Conservation (phyloP, 106 monocot genomes). For the Platanthera zijinensis region DNA sequence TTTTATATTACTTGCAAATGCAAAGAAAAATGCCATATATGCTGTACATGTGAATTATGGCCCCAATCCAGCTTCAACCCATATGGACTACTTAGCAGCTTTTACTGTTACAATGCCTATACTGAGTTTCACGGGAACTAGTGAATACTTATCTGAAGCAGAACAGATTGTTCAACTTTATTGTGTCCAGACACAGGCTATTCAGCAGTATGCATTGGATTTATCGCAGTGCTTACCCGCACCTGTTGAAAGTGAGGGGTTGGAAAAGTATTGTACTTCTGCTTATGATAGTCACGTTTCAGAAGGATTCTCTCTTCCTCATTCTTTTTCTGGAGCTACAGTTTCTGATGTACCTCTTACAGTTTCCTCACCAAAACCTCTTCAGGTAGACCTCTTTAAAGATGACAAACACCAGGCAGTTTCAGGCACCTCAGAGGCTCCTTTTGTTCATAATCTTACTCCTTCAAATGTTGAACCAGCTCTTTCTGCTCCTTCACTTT, state of each 20-base stretch:
- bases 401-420: conserved; percentile 15
- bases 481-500: conserved; percentile 29
- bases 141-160: conserved; percentile 50
- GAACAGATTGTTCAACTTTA: conserved; percentile 90
- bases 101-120: conserved; percentile 99
- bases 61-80: conserved; percentile 57
- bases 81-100: conserved; percentile 87
- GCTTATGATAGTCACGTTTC: conserved; percentile 17
- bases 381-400: conserved; percentile 12
- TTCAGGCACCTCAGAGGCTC: conserved; percentile 14
- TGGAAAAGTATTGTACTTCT: conserved; percentile 26
- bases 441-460: conserved; percentile 17
- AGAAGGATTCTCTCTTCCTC: conserved; percentile 23
- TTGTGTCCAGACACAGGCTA: conserved; percentile 98
- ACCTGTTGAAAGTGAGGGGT: conserved; percentile 20
- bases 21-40: conserved; percentile 97
- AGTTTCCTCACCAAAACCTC: conserved; percentile 24
- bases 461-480: conserved; percentile 25
- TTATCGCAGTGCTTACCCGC: conserved; percentile 76
- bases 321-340: conserved; percentile 15
- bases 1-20: conserved; percentile 89
- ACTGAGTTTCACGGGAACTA: conserved; percentile 85
- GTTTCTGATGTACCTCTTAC: conserved; percentile 17
- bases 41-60: conserved; percentile 95
- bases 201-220: conserved; percentile 97